A percentile compares a stretch with the other conserved stretches of the same genome.
Conservation (phyloP, 768 basidiomycete species). For the Leccinellum rugosiceps region DNA sequence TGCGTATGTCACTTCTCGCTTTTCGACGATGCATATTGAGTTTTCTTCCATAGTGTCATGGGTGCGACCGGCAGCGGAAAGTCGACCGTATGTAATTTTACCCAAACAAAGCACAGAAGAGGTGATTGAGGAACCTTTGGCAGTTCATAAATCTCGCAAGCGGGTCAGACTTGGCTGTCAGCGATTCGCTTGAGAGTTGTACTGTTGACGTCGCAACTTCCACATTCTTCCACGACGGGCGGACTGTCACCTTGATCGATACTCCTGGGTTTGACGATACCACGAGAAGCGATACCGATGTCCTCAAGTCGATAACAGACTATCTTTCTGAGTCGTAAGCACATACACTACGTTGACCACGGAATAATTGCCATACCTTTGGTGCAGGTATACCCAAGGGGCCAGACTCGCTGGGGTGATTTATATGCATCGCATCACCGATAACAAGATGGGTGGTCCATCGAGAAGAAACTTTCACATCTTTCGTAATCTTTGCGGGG, state of each 20-base stretch:
- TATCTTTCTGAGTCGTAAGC: constrained; percentile 28
- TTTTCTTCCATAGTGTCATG: constrained; percentile 15
- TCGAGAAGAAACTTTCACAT: constrained; percentile 49
- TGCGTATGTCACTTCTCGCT: constrained; percentile 11
- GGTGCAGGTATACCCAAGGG: constrained; percentile 26
- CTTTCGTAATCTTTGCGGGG: constrained; percentile 52
- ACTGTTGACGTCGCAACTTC: constrained; percentile 28
- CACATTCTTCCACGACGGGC: constrained; percentile 43
- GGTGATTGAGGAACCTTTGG: neutral
- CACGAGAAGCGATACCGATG: constrained; percentile 41
- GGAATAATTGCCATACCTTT: neutral
- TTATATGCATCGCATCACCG: constrained; percentile 50
- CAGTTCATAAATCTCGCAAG: constrained; percentile 22
- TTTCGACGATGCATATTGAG: neutral
- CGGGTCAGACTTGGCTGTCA: constrained; percentile 19
- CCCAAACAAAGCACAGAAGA: neutral
- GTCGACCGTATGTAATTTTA: constrained; percentile 16
- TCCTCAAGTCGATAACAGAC: constrained; percentile 44
- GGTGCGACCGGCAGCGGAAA: constrained; percentile 25
- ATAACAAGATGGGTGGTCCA: constrained; percentile 48
- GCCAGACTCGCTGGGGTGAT: constrained; percentile 39
- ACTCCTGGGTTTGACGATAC: constrained; percentile 64
- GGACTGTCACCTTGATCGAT: constrained; percentile 46
- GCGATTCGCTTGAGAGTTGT: constrained; percentile 25
- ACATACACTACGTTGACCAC: neutral